Conservation (phyloP, 306 rosid genomes). For the Ormosia emarginata region DNA sequence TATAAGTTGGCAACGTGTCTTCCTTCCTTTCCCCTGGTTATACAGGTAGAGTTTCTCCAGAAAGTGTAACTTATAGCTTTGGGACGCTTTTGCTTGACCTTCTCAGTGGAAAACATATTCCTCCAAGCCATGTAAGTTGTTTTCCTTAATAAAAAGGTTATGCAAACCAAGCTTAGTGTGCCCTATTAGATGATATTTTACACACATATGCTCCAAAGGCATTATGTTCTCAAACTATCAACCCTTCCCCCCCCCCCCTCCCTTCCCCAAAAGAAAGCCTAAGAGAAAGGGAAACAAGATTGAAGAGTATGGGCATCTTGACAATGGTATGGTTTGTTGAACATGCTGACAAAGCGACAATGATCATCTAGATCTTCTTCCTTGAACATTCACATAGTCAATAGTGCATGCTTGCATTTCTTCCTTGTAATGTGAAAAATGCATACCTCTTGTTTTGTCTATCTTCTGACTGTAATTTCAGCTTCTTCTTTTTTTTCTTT, state of each 20-base stretch:
- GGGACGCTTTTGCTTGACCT: conserved; percentile 97
- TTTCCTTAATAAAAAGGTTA: conserved; percentile 1
- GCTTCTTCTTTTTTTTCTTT: neutral
- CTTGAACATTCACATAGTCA: neutral
- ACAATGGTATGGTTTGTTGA: neutral
- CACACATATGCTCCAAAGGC: neutral
- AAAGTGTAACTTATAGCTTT: conserved; percentile 90
- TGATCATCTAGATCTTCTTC: neutral
- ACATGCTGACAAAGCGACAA: neutral
- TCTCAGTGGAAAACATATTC: conserved; percentile 96
- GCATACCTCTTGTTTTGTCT: neutral
- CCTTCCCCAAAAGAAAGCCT: neutral
- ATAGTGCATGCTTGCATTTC: neutral
- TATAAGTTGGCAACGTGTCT: neutral
- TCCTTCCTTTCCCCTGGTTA: conserved; percentile 17
- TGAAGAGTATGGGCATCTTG: neutral
- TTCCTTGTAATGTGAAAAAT: neutral
- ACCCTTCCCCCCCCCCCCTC: no score
- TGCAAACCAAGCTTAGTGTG: neutral
- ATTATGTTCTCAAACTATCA: neutral
- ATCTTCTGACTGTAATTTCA: neutral
- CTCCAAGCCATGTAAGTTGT: conserved; percentile 93
- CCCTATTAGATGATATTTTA: neutral
- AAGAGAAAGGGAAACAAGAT: neutral
- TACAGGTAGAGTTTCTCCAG: conserved; percentile 89